A percentile compares a stretch with the other conserved stretches of the same genome.
Conservation (phyloP, 176 grass and related monocot genomes). For the Ampelocalamus luodianensis region DNA sequence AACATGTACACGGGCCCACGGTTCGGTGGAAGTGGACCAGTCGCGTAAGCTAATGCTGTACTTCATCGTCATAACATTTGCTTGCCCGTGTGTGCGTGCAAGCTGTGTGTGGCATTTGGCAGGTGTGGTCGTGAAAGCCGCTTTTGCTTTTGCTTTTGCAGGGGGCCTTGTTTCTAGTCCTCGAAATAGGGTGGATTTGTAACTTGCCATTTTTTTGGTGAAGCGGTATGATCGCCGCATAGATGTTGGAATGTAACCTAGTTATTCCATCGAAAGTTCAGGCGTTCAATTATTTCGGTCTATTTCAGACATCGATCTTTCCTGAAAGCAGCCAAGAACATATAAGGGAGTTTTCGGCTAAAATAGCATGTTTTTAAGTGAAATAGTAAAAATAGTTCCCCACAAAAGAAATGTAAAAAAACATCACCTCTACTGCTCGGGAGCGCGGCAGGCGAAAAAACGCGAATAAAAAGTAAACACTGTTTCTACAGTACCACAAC, state of each 20-base stretch:
- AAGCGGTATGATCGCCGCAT: background rate
- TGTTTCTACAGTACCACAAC: no score
- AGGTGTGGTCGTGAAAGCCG: no score
- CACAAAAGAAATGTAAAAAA: no score
- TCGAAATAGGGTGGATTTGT: background rate
- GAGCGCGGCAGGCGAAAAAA: no score
- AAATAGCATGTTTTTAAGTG: no score
- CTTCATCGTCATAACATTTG: background rate
- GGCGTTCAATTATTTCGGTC: background rate
- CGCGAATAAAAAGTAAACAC: no score
- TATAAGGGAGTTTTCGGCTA: no score
- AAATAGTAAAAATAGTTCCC: no score
- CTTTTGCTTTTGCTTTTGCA: no score
- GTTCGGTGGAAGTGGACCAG: conserved; percentile 31
- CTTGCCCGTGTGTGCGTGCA: background rate
- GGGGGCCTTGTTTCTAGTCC: background rate
- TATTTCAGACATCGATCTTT: background rate
- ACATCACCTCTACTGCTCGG: no score
- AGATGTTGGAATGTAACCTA: background rate
- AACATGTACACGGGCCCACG: conserved; percentile 14
- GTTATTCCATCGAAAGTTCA: background rate
- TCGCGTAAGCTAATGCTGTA: no score
- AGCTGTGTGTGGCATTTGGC: background rate
- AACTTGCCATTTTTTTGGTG: background rate
- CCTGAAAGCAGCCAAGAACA: no score